Base-by-base conservation (phyloP, 768 basidiomycete genomes). In the Calocybe indica region DNA sequence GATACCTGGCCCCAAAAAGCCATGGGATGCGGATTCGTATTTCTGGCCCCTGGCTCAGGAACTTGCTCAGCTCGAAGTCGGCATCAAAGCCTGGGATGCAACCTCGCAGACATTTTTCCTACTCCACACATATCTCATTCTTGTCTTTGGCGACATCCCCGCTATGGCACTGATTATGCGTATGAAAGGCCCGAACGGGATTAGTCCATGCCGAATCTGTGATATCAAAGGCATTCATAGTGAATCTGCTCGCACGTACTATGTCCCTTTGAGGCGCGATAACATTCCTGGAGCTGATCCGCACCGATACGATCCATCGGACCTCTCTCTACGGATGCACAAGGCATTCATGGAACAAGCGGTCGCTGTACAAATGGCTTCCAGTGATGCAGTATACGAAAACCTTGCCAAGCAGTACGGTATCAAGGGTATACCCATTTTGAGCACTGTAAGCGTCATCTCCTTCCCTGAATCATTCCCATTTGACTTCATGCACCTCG, bases 401-500 rank as follows among this genome's bases (percentile, higher is more conserved):
- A 22, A 46, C 5, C 56, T 59, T 0, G 45, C 58, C 4, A 65
- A 55, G 41, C 14, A 51, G 14, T 60, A 52, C 28, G 66, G 69
- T 9, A 60, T 66, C 47, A 63, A 64, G 12, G 62, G 59, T 22
- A 10, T 55, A 12, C 49, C 68, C 3, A 35, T 65, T 1, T 60
- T 70, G 9, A 1, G 22, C 11, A 9, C 30, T 10, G 59, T 74
- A 1, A 45, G 53, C 1, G 70, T 65, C 0, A 48, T 74, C 15
- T 56, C 56, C 5, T 69, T 73, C 50, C 67, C 75, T 1, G 1
- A 13, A 3, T 69, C 69, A 8, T 71, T 74, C 14, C 74, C 73
- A 0, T 67, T 69, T 49, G 74, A 79, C 43, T 73, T 75, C 58
- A 76, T 78, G 70, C 76, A 80, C 44, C 61, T 74, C 0, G 57